Evolutionary conservation across 768 basidiomycete genomes (phyloP).

Genomic region (Rhizopogon rudus): DNA sequence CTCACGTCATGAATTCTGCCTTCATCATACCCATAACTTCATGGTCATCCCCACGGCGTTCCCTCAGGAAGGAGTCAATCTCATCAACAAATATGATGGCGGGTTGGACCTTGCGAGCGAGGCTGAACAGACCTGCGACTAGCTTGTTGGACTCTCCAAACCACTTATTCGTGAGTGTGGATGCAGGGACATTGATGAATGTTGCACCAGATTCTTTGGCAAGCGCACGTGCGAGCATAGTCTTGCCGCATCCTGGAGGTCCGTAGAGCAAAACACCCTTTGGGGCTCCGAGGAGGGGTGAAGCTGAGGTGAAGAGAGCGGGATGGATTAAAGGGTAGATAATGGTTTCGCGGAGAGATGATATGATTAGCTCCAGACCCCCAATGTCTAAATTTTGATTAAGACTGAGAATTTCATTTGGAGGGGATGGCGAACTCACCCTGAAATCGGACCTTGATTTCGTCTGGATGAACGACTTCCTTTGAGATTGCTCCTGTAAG

Average conservation of each 20-base stretch:
- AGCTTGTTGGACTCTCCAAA: conserved; percentile 93
- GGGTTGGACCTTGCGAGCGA: conserved; percentile 91
- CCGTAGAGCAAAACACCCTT: conserved; percentile 96
- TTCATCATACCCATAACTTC: conserved; percentile 99
- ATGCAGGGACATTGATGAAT: conserved; percentile 85
- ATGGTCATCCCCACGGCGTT: conserved; percentile 85
- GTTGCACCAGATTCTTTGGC: conserved; percentile 97
- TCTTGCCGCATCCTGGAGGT: conserved; percentile 98
- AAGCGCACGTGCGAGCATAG: conserved; percentile 97
- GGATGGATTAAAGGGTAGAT: conserved; percentile 94
- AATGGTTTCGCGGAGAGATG: conserved; percentile 88
- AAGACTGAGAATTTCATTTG: neutral
- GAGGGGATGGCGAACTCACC: conserved; percentile 38
- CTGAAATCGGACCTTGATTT: conserved; percentile 70
- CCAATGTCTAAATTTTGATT: conserved; percentile 62
- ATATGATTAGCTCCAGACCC: conserved; percentile 87
- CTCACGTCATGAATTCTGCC: conserved; percentile 90
- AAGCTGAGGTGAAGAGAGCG: conserved; percentile 75
- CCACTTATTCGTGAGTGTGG: conserved; percentile 76
- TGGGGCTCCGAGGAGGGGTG: conserved; percentile 82
- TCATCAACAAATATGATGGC: conserved; percentile 99
- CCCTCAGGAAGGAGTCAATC: conserved; percentile 92
- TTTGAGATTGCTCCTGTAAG: conserved; percentile 77
- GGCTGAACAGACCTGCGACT: conserved; percentile 88
- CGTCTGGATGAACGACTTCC: conserved; percentile 90